Evolutionary conservation across 768 basidiomycete genomes (phyloP), one percentile per base, ranked within the genome.

Genomic region (Amanita jacksonii): DNA sequence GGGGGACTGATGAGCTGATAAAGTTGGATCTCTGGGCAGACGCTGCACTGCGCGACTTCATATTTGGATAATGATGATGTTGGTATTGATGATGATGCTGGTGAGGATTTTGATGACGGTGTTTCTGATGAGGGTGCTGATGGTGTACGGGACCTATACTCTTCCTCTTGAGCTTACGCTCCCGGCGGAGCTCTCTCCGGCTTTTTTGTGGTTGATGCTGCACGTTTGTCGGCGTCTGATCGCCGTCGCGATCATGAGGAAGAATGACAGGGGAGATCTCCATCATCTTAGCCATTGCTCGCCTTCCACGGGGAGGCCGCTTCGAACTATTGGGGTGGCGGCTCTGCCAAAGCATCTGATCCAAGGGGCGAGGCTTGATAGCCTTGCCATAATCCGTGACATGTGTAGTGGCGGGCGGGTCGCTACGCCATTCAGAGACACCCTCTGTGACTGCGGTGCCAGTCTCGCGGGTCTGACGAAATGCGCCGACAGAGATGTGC

Each of bases 161-260:
- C 66, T 80, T 73, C 51, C 76, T 70, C 61, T 81, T 79, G 60
- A 74, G 66, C 64, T 80, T 83, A 56, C 75, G 76, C 64, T 86
- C 82, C 54, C 75, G 67, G 52, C 76, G 68, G 49, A 72, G 62
- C 62, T 85, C 82, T 58, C 79, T 81, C 48, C 76, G 70, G 37
- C 55, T 74, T 63, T 81, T 81, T 25, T 65, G 57, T 7, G 67
- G 56, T 31, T 66, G 59, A 6, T 66, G 48, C 23, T 56, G 31
- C 31, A 6, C 18, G 43, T 60, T 54, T 31, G 57, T 74, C 9
- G 79, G 74, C 5, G 76, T 77, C 38, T 68, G 73, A 50, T 78
- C 77, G 4, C 75, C 74, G 44, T 78, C 75, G 38, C 57, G 54
- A 46, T 66, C 67, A 39, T 73, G 61, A 33, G 75, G 72, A 7